These are phyloP conservation scores for Pythium scleroteichum DNA, from an alignment of 352 stramenopile genomes.

Conservation along the genomic window DNA sequence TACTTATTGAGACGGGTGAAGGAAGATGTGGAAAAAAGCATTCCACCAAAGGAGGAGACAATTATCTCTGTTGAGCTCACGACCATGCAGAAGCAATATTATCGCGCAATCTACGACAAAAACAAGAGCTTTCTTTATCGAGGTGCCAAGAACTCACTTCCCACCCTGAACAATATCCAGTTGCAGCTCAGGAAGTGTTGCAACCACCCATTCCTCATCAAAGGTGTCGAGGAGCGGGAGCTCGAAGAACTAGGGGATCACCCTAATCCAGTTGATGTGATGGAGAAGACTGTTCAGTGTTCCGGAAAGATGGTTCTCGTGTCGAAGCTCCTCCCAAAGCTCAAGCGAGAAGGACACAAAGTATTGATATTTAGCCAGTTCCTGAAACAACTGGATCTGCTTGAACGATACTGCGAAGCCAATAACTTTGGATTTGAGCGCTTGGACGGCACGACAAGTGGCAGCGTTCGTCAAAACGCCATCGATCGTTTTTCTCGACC, in stretches of 20 bases:
- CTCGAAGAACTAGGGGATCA: constrained; percentile 67
- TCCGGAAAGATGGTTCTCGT: constrained; percentile 91
- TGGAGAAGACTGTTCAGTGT: constrained; percentile 85
- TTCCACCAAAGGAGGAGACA: constrained; percentile 96
- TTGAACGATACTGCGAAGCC: constrained; percentile 92
- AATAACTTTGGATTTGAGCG: constrained; percentile 89
- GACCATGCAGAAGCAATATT: constrained; percentile 99
- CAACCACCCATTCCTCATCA: constrained; percentile 99
- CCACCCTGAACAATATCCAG: constrained; percentile 98
- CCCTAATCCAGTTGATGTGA: constrained; percentile 51
- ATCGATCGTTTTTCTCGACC: constrained; percentile 97
- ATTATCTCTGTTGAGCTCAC: constrained; percentile 98
- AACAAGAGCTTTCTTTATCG: constrained; percentile 97
- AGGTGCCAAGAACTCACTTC: constrained; percentile 82
- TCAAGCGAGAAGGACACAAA: constrained; percentile 92
- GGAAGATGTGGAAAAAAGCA: constrained; percentile 96
- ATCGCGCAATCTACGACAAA: constrained; percentile 99
- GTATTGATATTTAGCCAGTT: constrained; percentile 97
- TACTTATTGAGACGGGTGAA: constrained; percentile 97
- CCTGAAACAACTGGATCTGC: constrained; percentile 91
- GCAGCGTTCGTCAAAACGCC: constrained; percentile 88
- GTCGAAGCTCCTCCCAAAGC: constrained; percentile 87
- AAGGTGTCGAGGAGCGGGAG: constrained; percentile 89
- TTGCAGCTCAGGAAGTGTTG: constrained; percentile 99
- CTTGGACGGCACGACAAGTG: constrained; percentile 90